Evolutionary conservation across 2,329 filamentous ascomycete species (phyloP).

Genomic region (Fusarium buharicum): DNA sequence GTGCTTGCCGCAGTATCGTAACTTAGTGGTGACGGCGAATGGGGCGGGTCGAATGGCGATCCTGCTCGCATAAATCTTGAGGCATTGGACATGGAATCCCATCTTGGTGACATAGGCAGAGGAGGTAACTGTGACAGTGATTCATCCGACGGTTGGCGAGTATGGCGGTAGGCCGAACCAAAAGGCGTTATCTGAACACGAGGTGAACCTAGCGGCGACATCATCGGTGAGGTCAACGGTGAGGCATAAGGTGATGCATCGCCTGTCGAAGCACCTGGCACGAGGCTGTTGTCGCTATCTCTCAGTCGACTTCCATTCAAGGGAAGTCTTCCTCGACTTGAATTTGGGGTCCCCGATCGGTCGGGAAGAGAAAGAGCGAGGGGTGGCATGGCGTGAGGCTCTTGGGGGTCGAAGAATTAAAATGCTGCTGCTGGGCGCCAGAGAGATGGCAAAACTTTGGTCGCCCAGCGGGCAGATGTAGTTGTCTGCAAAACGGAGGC

Average conservation of each 20-base stretch:
- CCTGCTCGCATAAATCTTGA: conserved; percentile 43
- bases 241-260: conserved; percentile 43
- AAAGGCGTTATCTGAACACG: conserved; percentile 40
- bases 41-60: conserved; percentile 43
- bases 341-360: conserved; percentile 34
- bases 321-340: conserved; percentile 37
- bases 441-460: conserved; percentile 37
- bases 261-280: conserved; percentile 30
- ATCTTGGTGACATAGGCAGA: conserved; percentile 55
- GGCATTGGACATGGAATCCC: conserved; percentile 55
- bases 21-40: conserved; percentile 42
- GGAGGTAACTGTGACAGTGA: conserved; percentile 48
- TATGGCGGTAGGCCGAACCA: conserved; percentile 38
- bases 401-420: conserved; percentile 16
- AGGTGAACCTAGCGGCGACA: conserved; percentile 39
- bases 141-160: conserved; percentile 37
- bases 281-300: conserved; percentile 35
- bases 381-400: conserved; percentile 34
- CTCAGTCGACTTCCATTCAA: conserved; percentile 34
- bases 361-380: conserved; percentile 39
- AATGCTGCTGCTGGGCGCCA: conserved; percentile 41
- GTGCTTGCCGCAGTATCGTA: conserved; percentile 40
- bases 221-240: conserved; percentile 34
- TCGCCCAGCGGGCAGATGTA: conserved; percentile 37
- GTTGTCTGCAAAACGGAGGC: conserved; percentile 16